Conservation (phyloP, 257 asterid species). For the Gardenia jasminoides region DNA sequence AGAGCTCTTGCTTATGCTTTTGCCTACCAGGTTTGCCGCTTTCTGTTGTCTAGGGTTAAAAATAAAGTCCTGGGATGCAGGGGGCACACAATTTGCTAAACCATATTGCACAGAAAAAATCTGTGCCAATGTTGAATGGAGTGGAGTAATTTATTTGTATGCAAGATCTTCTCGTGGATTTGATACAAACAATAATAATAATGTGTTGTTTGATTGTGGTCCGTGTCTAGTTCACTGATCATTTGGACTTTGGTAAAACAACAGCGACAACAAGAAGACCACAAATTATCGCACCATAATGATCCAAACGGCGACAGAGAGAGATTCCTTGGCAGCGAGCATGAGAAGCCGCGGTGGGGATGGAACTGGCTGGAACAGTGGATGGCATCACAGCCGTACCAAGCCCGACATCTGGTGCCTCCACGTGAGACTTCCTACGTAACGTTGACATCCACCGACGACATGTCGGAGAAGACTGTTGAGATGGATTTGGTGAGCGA, state of each 20-base stretch:
- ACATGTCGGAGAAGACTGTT: slow-evolving; percentile 62
- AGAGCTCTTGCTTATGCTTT: slow-evolving; percentile 73
- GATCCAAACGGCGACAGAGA: slow-evolving; percentile 23
- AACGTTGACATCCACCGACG: slow-evolving; percentile 35
- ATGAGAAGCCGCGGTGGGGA: slow-evolving; percentile 57
- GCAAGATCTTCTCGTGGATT: not conserved
- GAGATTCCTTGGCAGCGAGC: slow-evolving; percentile 28
- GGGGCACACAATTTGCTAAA: not conserved
- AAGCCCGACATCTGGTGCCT: slow-evolving; percentile 30
- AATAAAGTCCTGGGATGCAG: no score
- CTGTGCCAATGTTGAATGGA: no score
- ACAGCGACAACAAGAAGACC: slow-evolving; percentile 33
- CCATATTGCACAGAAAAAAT: no score
- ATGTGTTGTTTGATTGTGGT: no score
- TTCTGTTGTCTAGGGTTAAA: no score
- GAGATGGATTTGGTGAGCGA: slow-evolving; percentile 58
- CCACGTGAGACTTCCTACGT: slow-evolving; percentile 43
- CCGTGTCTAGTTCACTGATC: not conserved
- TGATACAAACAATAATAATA: not conserved
- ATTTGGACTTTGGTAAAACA: not conserved
- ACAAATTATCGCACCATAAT: slow-evolving; percentile 22
- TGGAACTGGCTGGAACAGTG: slow-evolving; percentile 92
- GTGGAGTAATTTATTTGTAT: no score
- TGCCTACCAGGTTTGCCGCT: not conserved
- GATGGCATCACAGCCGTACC: slow-evolving; percentile 80